Evolutionary conservation across 805 yeast species (phyloP).

Genomic region (Saturnispora diversa): DNA sequence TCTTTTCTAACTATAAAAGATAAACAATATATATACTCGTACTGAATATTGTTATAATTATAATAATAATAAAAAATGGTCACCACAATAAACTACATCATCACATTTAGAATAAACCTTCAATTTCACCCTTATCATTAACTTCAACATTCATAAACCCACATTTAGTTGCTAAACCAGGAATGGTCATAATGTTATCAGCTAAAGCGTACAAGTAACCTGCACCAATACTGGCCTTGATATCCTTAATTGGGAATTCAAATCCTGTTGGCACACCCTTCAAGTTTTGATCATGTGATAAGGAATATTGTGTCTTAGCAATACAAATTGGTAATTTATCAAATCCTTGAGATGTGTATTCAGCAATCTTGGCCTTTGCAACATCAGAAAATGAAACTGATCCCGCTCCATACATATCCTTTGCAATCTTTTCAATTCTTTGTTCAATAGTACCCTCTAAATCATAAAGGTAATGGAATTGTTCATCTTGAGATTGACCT

Average conservation of each 20-base stretch:
- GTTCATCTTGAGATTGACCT: conserved; percentile 29
- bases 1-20: background rate
- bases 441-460: conserved; percentile 63
- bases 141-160: conserved; percentile 98
- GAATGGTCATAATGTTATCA: conserved; percentile 94
- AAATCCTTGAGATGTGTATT: conserved; percentile 81
- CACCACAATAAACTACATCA: background rate
- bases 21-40: no score
- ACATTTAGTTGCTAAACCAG: conserved; percentile 92
- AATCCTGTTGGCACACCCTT: conserved; percentile 95
- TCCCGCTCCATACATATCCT: conserved; percentile 88
- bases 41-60: background rate
- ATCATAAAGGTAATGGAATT: conserved; percentile 61
- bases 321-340: conserved; percentile 89
- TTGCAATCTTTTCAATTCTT: conserved; percentile 71
- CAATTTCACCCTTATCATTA: conserved; percentile 81
- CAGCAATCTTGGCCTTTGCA: conserved; percentile 74
- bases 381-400: conserved; percentile 73
- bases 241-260: conserved; percentile 88
- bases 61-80: background rate
- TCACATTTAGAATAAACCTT: conserved; percentile 63
- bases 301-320: conserved; percentile 95
- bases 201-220: conserved; percentile 95
- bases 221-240: conserved; percentile 92
- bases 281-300: conserved; percentile 86